Evolutionary conservation across 768 basidiomycete species (phyloP), one percentile per base, ranked within the genome.

Genomic region (Steccherinum ochraceum): DNA sequence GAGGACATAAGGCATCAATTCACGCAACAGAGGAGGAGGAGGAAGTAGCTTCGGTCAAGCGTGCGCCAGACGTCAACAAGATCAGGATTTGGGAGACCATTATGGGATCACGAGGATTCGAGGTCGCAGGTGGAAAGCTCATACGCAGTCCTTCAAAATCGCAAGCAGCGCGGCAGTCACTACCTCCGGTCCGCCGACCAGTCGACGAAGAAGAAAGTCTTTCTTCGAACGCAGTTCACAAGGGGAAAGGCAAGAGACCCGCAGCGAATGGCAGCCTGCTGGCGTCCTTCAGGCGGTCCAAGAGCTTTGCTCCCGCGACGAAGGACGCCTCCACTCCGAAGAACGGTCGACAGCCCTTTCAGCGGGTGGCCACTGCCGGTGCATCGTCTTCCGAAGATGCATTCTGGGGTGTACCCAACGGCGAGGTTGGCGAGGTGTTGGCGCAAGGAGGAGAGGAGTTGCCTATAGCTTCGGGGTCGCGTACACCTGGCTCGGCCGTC

Each of bases 11-110:
- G 16, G 7, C 30, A 7, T 7, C 30, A 35, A 7, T 35, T 35
- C 30, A 53, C 41, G 57, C 55, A 24, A 53, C 66, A 0, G 69
- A 71, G 1, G 71, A 76, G 12, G 79, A 84, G 45, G 84, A 83
- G 46, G 83, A 83, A 58, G 69, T 77, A 0, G 79, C 77, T 0
- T 64, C 75, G 16, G 70, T 80, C 11, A 78, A 73, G 48, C 81
- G 82, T n/a, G 68, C 80, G 1, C 83, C 83, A 0, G 72, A 73
- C 0, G 72, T 81, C 2, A 35, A n/a, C n/a, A 84, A 83, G 1
- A 71, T 85, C 40, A 79, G 82, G 52, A 73, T 89, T 5, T 90
- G 88, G 88, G 73, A 78, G 46, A 76, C 76, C 54, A 78, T 90
- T 21, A 75, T 90, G 24, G 75, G 78, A 50, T 70, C 77, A 23